Conservation (phyloP, 371 early-diverging fungal species). For the Mucor velutinosus region DNA sequence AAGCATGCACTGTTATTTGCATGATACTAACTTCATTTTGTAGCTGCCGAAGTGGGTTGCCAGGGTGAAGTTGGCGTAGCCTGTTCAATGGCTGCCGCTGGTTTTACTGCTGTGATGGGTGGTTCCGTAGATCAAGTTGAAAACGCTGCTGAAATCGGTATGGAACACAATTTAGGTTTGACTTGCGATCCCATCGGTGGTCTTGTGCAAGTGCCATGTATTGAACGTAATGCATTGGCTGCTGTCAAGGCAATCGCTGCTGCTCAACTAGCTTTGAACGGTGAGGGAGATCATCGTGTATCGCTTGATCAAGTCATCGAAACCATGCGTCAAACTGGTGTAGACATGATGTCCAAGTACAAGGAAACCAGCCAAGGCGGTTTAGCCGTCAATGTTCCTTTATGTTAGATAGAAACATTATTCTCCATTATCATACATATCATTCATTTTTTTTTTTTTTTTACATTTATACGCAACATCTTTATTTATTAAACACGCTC, state of each 20-base stretch:
- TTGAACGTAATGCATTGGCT: conserved; percentile 93
- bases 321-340: conserved; percentile 94
- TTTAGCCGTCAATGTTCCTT: conserved; percentile 86
- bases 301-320: conserved; percentile 95
- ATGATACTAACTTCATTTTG: background rate
- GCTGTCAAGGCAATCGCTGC: conserved; percentile 96
- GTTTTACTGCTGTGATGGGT: conserved; percentile 95
- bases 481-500: background rate
- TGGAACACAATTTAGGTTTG: conserved; percentile 94
- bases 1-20: background rate
- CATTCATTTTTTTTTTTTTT: background rate
- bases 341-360: conserved; percentile 94
- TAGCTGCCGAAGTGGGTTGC: conserved; percentile 95
- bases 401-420: conserved; percentile 60
- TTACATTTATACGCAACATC: background rate
- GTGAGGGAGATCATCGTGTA: conserved; percentile 88
- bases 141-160: conserved; percentile 96
- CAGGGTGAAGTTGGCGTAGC: conserved; percentile 92
- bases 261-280: conserved; percentile 91
- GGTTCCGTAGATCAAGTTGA: conserved; percentile 89
- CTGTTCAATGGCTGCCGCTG: conserved; percentile 95
- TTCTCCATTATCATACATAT: background rate
- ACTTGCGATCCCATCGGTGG: conserved; percentile 95
- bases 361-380: conserved; percentile 96
- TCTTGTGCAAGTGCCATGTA: conserved; percentile 95